Percentiles rank a stretch among this genome's conserved stretches.
Conservation (phyloP, 768 basidiomycete genomes). For the Tremella fuciformis region DNA sequence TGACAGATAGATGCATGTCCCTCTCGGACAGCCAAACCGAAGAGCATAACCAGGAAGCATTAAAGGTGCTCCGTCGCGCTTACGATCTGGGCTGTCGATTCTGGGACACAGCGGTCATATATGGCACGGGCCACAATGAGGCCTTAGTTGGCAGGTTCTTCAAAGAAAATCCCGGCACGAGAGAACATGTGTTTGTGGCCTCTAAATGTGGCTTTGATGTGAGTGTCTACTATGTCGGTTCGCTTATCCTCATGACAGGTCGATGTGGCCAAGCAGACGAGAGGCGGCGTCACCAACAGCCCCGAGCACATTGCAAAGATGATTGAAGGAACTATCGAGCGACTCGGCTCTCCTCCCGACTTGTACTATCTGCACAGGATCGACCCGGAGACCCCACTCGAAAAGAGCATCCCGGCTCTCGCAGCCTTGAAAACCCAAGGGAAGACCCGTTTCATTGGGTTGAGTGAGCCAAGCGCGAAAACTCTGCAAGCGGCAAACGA, state of each 20-base stretch:
- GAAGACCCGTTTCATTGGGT: constrained; percentile 53
- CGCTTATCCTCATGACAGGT: background rate
- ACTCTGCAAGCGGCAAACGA: constrained; percentile 55
- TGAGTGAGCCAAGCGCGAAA: constrained; percentile 28
- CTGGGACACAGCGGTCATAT: constrained; percentile 38
- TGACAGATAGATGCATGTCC: constrained; percentile 52
- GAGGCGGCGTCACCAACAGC: constrained; percentile 17
- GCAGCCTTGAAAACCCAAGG: constrained; percentile 57
- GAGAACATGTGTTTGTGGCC: constrained; percentile 37
- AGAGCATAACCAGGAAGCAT: constrained; percentile 14
- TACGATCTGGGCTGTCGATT: constrained; percentile 40
- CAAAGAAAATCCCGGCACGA: constrained; percentile 19
- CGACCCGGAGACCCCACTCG: constrained; percentile 50
- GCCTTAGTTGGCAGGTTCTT: constrained; percentile 57
- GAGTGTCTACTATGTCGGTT: constrained; percentile 7
- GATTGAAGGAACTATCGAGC: constrained; percentile 30
- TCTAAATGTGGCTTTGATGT: constrained; percentile 40
- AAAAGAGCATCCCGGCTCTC: constrained; percentile 55
- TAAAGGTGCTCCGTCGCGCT: constrained; percentile 22
- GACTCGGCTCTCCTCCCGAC: constrained; percentile 35
- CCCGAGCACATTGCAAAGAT: constrained; percentile 31
- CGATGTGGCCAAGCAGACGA: background rate
- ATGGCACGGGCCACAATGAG: constrained; percentile 39
- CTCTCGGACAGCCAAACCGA: constrained; percentile 9
- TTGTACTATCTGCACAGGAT: constrained; percentile 47